phyloP scores from a whole-genome alignment of 257 asterid species.

The Hygrophila difformis region DNA sequence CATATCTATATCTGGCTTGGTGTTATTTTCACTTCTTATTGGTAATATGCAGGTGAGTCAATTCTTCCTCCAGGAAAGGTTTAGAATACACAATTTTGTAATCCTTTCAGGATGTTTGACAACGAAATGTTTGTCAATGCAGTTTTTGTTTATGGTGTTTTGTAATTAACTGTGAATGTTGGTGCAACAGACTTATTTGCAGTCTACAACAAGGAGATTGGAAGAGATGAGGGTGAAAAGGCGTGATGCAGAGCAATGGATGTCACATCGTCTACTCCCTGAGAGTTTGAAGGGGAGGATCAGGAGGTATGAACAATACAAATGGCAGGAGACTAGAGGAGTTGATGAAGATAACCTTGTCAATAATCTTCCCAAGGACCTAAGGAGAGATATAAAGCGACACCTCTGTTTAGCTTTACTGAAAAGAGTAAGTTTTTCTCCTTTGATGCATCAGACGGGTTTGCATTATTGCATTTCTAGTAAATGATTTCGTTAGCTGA shows the following conservation, averaged over 20 bases:
- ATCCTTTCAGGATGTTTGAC: not conserved
- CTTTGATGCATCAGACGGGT: no score
- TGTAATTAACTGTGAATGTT: conserved; percentile 18
- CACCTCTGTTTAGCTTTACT: conserved; percentile 90
- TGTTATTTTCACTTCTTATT: conserved; percentile 82
- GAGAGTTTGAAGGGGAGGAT: conserved; percentile 71
- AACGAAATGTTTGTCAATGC: not conserved
- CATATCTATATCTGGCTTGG: conserved; percentile 93
- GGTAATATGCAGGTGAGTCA: conserved; percentile 94
- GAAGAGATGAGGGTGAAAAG: conserved; percentile 99
- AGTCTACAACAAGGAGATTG: conserved; percentile 78
- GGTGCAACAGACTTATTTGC: conserved; percentile 76
- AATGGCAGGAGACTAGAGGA: conserved; percentile 96
- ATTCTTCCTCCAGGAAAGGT: not conserved
- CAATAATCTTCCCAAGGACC: conserved; percentile 88
- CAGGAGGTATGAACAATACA: conserved; percentile 86
- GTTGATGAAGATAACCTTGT: conserved; percentile 88
- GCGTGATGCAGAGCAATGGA: conserved; percentile 98
- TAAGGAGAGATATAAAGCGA: conserved; percentile 90
- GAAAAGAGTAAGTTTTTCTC: conserved; percentile 41
- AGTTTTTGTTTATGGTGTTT: no score
- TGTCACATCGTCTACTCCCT: conserved; percentile 94
- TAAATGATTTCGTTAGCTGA: not conserved
- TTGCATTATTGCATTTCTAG: not conserved
- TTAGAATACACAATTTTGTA: not conserved